Evolutionary conservation across 2,329 filamentous ascomycete genomes (phyloP), one percentile per base, ranked within the genome.

Genomic region (Pseudopithomyces maydicus): DNA sequence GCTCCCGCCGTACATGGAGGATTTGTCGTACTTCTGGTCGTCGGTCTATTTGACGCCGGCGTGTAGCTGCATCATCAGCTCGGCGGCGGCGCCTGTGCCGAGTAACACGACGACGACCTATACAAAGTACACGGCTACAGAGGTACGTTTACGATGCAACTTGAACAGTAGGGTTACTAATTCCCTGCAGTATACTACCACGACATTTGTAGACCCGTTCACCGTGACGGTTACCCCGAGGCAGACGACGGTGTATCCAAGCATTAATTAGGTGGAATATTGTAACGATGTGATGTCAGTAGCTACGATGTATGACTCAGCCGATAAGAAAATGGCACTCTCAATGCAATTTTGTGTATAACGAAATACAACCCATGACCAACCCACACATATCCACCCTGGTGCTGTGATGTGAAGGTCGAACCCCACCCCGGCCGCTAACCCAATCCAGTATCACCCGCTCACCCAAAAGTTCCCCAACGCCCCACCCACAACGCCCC

Each of bases 181-280:
- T 22, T 17, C 38, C 11, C 17, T 32, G 19, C 6, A 62, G 62
- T 57, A 47, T 42, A 42, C 59, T 38, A 53, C 32, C 33, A 32
- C 32, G 14, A 63, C 60, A n/a, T 56, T 49, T 56, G 62, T 61
- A 46, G 60, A 65, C 51, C 56, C 55, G 55, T 65, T 65, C 45
- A 65, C 55, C 6, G 55, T 63, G 14, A 65, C 62, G 10, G 49
- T 46, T 14, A 65, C 59, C 15, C 59, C 60, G 36, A 61, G 59
- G 44, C 35, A 57, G 49, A 63, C 58, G 1, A 63, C 59, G 32
- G 43, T 59, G 6, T 63, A 56, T 50, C 19, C 38, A 7, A 59
- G 55, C 17, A 36, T 62, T 19, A 46, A 57, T 15, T 63, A 51
- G 39, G 15, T n/a, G n/a, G 17, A 8, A 8, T 29, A 8, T 29